Percentiles rank a stretch among this genome's conserved stretches.
These are phyloP conservation scores for Endogone sp. DNA, from an alignment of 192 early-diverging fungal genomes.

Conservation along the genomic window DNA sequence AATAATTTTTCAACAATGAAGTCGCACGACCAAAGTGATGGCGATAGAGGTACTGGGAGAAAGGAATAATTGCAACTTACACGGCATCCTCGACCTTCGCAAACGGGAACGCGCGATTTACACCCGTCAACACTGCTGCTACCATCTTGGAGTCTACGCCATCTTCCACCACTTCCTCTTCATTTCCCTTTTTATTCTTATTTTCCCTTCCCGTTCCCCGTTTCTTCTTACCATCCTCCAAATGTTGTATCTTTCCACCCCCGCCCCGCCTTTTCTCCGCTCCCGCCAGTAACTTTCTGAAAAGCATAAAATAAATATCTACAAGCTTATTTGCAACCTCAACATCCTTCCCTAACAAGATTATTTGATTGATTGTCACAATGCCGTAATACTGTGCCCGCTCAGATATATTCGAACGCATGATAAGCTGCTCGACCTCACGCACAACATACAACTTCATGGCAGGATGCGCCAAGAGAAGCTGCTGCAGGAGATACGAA, in stretches of 20 bases:
- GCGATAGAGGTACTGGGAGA: no score
- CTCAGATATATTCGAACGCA: constrained; percentile 66
- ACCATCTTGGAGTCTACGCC: constrained; percentile 78
- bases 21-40: no score
- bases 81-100: constrained; percentile 74
- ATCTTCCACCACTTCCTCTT: constrained; percentile 50
- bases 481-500: constrained; percentile 68
- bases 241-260: background rate
- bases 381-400: constrained; percentile 91
- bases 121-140: constrained; percentile 87
- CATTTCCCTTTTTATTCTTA: constrained; percentile 32
- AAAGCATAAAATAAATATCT: constrained; percentile 88
- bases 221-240: constrained; percentile 32
- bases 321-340: constrained; percentile 80
- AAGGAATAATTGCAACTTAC: constrained; percentile 20
- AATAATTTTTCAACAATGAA: no score
- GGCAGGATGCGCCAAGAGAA: constrained; percentile 71
- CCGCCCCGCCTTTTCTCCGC: constrained; percentile 17
- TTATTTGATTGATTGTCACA: constrained; percentile 89
- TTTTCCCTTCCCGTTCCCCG: constrained; percentile 16
- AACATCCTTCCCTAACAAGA: constrained; percentile 70
- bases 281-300: constrained; percentile 72
- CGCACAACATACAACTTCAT: constrained; percentile 88
- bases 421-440: constrained; percentile 84
- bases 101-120: constrained; percentile 94